Evolutionary conservation across 108 stramenopile species (phyloP).

Genomic region (Fragilariopsis cylindrus): DNA sequence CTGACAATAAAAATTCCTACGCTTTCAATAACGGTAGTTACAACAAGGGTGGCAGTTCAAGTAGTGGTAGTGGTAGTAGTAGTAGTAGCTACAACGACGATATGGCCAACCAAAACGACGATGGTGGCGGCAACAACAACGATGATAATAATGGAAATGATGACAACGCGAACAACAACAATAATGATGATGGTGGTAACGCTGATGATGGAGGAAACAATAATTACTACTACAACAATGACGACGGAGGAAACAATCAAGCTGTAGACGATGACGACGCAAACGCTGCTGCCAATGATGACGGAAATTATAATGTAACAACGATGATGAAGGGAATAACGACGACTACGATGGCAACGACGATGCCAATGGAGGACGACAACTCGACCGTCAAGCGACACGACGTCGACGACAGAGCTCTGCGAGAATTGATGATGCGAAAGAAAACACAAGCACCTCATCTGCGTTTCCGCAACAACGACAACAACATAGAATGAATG

Average conservation of each 20-base stretch:
- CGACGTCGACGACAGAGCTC: constrained; percentile 3
- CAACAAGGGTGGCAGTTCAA: constrained; percentile 16
- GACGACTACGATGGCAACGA: constrained; percentile 23
- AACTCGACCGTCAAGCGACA: constrained; percentile 5
- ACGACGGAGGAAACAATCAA: constrained; percentile 20
- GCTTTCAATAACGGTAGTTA: constrained; percentile 25
- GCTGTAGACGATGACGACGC: constrained; percentile 15
- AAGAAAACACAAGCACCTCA: constrained; percentile 14
- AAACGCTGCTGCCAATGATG: constrained; percentile 7
- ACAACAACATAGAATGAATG: constrained; percentile 52
- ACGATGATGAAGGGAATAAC: constrained; percentile 23
- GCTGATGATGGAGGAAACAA: constrained; percentile 23
- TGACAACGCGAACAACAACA: neutral
- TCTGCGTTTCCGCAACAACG: constrained; percentile 8
- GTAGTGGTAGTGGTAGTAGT: neutral
- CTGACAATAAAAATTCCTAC: constrained; percentile 19
- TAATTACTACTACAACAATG: constrained; percentile 7
- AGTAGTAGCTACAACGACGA: constrained; percentile 16
- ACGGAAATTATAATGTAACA: constrained; percentile 5
- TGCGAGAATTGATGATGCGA: constrained; percentile 21
- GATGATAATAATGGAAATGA: constrained; percentile 19
- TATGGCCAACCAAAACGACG: constrained; percentile 12
- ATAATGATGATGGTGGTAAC: constrained; percentile 20
- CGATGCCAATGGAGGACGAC: constrained; percentile 19
- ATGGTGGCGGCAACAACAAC: constrained; percentile 1